These are phyloP conservation scores for Tetrapyrgos nigripes DNA, from an alignment of 1,284 basidiomycete genomes.

Conservation along the genomic window DNA sequence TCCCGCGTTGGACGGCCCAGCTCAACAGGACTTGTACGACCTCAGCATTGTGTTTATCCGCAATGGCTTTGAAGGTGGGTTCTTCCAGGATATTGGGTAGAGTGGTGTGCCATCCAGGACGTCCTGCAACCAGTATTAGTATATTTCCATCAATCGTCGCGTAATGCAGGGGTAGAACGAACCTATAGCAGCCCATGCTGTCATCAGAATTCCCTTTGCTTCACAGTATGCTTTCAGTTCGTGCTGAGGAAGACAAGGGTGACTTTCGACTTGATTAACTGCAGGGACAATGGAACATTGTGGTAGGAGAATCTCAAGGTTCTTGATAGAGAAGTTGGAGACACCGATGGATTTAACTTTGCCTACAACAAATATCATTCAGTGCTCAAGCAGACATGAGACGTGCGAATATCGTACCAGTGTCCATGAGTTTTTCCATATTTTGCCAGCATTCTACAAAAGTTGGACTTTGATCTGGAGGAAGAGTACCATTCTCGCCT, in stretches of 20 bases:
- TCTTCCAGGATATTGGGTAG: conserved; percentile 16
- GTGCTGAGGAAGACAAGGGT: conserved; percentile 62
- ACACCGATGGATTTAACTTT: conserved; percentile 69
- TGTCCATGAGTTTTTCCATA: conserved; percentile 56
- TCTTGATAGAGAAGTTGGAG: conserved; percentile 71
- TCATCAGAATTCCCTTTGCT: conserved; percentile 62
- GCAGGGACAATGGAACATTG: conserved; percentile 7
- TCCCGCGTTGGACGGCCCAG: conserved; percentile 53
- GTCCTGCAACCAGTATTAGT: not conserved
- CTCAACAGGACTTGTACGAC: conserved; percentile 59
- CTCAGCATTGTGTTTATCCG: conserved; percentile 48
- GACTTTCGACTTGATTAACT: conserved; percentile 59
- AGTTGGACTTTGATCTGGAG: conserved; percentile 54
- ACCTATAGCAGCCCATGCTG: conserved; percentile 75
- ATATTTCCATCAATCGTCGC: too few species aligned
- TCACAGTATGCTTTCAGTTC: conserved; percentile 63
- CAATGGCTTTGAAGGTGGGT: conserved; percentile 47
- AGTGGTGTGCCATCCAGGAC: not conserved
- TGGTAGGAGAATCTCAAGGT: conserved; percentile 45
- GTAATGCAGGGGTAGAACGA: too few species aligned
- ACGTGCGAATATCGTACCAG: conserved; percentile 30
- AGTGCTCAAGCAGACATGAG: not conserved
- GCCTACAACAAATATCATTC: conserved; percentile 24
- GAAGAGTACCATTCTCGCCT: not conserved
- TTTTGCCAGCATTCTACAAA: conserved; percentile 58